Percentiles rank a stretch among this genome's conserved stretches.
Conservation (phyloP, 2,329 filamentous ascomycete species). For the Fusarium graminum region DNA sequence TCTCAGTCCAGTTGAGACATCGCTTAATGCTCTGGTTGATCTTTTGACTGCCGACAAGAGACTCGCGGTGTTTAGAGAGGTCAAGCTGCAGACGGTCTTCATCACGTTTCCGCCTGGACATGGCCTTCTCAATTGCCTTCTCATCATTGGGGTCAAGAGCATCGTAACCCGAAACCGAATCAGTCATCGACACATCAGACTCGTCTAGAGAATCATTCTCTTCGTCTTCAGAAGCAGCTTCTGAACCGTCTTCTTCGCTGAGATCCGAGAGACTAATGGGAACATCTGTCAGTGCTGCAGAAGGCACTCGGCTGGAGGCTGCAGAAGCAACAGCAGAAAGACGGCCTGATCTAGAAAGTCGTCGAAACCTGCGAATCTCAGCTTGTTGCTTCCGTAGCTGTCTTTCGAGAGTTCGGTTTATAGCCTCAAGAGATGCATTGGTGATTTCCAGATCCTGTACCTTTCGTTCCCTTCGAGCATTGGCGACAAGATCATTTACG, state of each 20-base stretch:
- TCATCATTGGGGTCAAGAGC: slow-evolving; percentile 57
- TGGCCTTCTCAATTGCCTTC: slow-evolving; percentile 47
- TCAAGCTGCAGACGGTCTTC: slow-evolving; percentile 88
- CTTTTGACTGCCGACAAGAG: slow-evolving; percentile 90
- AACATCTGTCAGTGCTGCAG: slow-evolving; percentile 59
- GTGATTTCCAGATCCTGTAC: slow-evolving; percentile 97
- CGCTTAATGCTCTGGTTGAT: slow-evolving; percentile 94
- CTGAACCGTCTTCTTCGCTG: slow-evolving; percentile 54
- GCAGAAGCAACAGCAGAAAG: slow-evolving; percentile 70
- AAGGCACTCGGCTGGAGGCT: slow-evolving; percentile 60
- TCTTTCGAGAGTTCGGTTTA: slow-evolving; percentile 92
- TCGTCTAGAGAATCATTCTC: slow-evolving; percentile 67
- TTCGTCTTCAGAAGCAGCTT: slow-evolving; percentile 57
- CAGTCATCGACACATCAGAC: slow-evolving; percentile 61
- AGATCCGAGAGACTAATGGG: slow-evolving; percentile 64
- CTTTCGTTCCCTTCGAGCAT: slow-evolving; percentile 91
- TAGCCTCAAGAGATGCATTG: slow-evolving; percentile 93
- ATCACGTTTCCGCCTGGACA: slow-evolving; percentile 74
- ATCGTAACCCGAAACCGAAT: slow-evolving; percentile 49
- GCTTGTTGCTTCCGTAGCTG: slow-evolving; percentile 92
- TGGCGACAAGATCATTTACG: slow-evolving; percentile 83
- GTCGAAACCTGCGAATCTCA: slow-evolving; percentile 85
- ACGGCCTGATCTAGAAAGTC: slow-evolving; percentile 85
- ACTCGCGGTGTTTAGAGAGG: slow-evolving; percentile 86
- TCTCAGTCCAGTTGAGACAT: slow-evolving; percentile 90